Base-by-base conservation (phyloP, 768 basidiomycete genomes). In the Xerocomellus dryophilus region DNA sequence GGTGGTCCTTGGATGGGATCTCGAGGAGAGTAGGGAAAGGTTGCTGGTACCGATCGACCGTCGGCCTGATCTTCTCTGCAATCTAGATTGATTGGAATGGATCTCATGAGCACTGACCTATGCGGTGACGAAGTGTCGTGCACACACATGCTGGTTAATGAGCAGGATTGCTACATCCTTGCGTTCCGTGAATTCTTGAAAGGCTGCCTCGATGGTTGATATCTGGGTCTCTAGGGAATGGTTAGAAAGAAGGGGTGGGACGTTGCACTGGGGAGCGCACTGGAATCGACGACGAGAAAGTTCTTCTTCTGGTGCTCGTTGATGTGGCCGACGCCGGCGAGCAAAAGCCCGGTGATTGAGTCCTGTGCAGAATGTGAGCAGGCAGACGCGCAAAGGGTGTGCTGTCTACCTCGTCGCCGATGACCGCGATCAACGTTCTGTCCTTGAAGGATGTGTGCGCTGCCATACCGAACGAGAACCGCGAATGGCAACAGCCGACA, bases 1-100 rank as follows among this genome's bases (percentile, higher is more conserved):
- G 96, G 72, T 97, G 94, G 66, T 98, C 96, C 71, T 98, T 98
- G 51, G 93, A 94, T 23, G 97, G 97, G 57, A 99, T 98, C 73
- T 99, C 97, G 15, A 99, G 83, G 38, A 99, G 74, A 0, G 97
- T 93, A 20, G 97, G 97, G 76, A 99, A 99, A 0, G 96, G 85
- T 71, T 94, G 90, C 60, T 92, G 86, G 71, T 99, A 99, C 64
- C 86, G 85, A 73, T 99, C 97, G 12, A 99, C 93, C 1, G 90
- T 84, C 0, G 93, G 93, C 35, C 97, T 79, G 58, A 99, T 99
- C 79, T 90, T 93, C 78, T 98, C 97, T 56, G 97, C 97, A 64
- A 98, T 79, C 97, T 98, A 68, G 9, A 60, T 55, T 45, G 36
- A 61, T 56, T 43, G 17, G 43, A 46, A 38, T 47, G 56, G 38